Evolutionary conservation across 2,329 filamentous ascomycete species (phyloP), one percentile per base, ranked within the genome.

Genomic region (Alternaria postmessia): DNA sequence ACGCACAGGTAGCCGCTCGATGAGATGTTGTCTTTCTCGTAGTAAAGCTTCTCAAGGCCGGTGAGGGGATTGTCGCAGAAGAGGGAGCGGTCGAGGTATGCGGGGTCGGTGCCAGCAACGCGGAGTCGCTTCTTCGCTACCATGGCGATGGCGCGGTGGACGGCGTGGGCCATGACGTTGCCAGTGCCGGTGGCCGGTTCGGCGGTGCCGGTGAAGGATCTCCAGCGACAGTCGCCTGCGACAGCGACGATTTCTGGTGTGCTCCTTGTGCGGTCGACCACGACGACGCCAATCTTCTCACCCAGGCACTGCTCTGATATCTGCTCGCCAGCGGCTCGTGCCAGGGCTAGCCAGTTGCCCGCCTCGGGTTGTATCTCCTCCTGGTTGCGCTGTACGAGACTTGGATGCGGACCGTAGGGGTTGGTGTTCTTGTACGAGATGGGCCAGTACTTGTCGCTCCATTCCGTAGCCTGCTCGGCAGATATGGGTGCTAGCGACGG

Each of bases 1-100:
- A 96, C 93, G 80, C 94, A 98, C 20, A 99, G 88, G 77, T 99
- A 99, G 54, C 94, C 94, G 67, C 93, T 91, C 32, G 87, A 86
- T 65, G 84, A 86, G 72, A 89, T 90, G 69, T 89, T 88, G 69
- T 87, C 71, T 36, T 68, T 81, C 49, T 84, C 82, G 71, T 88
- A 91, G 63, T 89, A 86, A 55, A 80, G 75, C 63, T 82, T 79
- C 75, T 95, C 91, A 57, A 91, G 81, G 3, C 84, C 81, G n/a
- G 90, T 86, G 34, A 94, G 81, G 9, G 92, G 90, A 30, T 82
- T 80, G 73, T 91, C 89, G 70, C 88, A 86, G 73, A 92, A 91
- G 47, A 88, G 87, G 63, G 71, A 81, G 48, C 69, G 70, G 47
- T 72, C 73, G 8, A 71, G 64, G 2, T 72, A 63, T 0, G 62